These are phyloP conservation scores for Plasmodium chabaudi DNA, from an alignment of 169 alveolate species.

Conservation along the genomic window DNA sequence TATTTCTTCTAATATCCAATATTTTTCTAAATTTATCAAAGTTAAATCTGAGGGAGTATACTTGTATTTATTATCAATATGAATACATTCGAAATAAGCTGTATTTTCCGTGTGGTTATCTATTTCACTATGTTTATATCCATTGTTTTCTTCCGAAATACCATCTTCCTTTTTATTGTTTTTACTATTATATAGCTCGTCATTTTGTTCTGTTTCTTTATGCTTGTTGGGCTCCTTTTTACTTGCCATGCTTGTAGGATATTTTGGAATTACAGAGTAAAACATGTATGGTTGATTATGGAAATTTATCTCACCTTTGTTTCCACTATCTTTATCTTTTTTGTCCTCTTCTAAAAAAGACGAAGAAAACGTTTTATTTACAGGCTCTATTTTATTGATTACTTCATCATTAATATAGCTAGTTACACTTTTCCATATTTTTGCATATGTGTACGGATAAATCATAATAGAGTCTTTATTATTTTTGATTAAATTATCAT, in stretches of 20 bases:
- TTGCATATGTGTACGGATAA: slow-evolving; percentile 69
- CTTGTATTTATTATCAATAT: slow-evolving; percentile 42
- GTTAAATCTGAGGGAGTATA: slow-evolving; percentile 73
- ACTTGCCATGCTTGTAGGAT: slow-evolving; percentile 4
- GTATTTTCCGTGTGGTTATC: no score
- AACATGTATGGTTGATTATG: slow-evolving; percentile 70
- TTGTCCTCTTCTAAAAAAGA: slow-evolving; percentile 53
- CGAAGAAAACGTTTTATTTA: slow-evolving; percentile 72
- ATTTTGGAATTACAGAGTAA: slow-evolving; percentile 72
- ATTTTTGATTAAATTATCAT: slow-evolving; percentile 41
- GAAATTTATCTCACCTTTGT: slow-evolving; percentile 46
- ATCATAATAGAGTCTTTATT: slow-evolving; percentile 44
- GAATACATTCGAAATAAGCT: slow-evolving; percentile 41
- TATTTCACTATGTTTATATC: slow-evolving; percentile 9
- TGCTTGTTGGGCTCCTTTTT: slow-evolving; percentile 27
- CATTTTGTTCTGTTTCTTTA: background rate
- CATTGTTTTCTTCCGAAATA: background rate
- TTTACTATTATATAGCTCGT: background rate
- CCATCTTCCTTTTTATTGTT: slow-evolving; percentile 1
- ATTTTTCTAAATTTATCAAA: slow-evolving; percentile 46
- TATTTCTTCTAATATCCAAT: slow-evolving; percentile 73
- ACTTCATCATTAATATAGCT: slow-evolving; percentile 74
- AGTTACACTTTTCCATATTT: slow-evolving; percentile 74
- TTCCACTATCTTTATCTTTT: slow-evolving; percentile 4
- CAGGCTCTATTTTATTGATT: slow-evolving; percentile 76